phyloP scores from a whole-genome alignment of 805 yeast genomes.

The Wickerhamomyces strasburgensis region DNA sequence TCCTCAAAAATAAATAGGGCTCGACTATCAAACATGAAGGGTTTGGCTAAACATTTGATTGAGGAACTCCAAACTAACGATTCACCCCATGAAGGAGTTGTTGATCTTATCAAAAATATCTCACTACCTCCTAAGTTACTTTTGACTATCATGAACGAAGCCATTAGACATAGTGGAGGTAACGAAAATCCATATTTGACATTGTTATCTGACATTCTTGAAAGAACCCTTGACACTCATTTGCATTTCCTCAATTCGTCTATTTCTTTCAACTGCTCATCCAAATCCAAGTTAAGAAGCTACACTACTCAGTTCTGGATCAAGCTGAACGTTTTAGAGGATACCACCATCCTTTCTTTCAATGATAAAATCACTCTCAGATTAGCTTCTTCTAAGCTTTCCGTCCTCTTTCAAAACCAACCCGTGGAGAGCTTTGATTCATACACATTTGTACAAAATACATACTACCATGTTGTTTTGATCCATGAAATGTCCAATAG shows the following conservation, averaged over 20 bases:
- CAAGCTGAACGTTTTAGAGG: conserved; percentile 24
- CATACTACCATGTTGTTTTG: conserved; percentile 19
- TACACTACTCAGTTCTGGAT: conserved; percentile 28
- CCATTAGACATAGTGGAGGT: not conserved
- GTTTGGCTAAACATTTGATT: too few species aligned
- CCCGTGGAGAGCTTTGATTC: conserved; percentile 13
- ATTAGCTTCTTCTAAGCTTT: conserved; percentile 29
- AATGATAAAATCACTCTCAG: conserved; percentile 18
- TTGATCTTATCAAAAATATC: too few species aligned
- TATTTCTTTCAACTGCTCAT: conserved; percentile 9
- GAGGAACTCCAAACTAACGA: too few species aligned
- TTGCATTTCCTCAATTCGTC: conserved; percentile 28
- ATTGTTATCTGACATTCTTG: conserved; percentile 9
- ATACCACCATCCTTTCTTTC: conserved; percentile 26
- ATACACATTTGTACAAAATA: conserved; percentile 12
- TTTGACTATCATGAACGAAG: too few species aligned
- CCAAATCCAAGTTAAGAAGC: conserved; percentile 1
- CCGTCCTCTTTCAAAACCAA: conserved; percentile 19
- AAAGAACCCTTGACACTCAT: conserved; percentile 16
- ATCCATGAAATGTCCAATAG: conserved; percentile 12
- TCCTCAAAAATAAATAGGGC: too few species aligned
- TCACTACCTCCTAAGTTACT: too few species aligned
- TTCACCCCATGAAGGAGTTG: too few species aligned
- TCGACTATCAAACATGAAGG: too few species aligned
- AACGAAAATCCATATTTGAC: conserved; percentile 4